Evolutionary conservation across 2,329 filamentous ascomycete genomes (phyloP).

Genomic region (Paecilomyces niveus): DNA sequence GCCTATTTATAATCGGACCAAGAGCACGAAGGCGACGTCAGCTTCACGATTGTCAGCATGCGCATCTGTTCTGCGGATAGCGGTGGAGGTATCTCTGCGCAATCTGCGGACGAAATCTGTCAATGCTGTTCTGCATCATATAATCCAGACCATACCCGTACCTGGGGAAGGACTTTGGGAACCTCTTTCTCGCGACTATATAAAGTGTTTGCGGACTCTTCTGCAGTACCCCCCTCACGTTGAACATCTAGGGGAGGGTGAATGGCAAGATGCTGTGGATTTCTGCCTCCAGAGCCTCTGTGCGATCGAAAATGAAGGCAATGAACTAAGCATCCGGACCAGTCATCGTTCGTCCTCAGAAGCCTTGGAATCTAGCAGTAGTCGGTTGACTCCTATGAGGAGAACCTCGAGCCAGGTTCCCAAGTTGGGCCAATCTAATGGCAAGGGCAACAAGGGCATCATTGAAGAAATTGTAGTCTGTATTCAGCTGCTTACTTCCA

Average conservation of each 20-base stretch:
- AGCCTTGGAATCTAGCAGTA: constrained; percentile 17
- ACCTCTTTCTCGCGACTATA: constrained; percentile 67
- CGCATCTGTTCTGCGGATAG: constrained; percentile 63
- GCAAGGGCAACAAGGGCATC: constrained; percentile 25
- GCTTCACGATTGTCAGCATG: constrained; percentile 58
- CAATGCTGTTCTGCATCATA: constrained; percentile 71
- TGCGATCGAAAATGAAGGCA: constrained; percentile 17
- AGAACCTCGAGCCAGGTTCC: constrained; percentile 18
- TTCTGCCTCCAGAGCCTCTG: constrained; percentile 63
- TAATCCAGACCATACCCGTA: constrained; percentile 64
- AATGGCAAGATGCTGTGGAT: constrained; percentile 62
- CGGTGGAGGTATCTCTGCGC: constrained; percentile 61
- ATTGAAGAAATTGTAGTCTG: constrained; percentile 57
- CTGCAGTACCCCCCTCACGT: constrained; percentile 68
- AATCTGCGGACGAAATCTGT: constrained; percentile 70
- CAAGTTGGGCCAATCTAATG: constrained; percentile 16
- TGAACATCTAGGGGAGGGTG: constrained; percentile 64
- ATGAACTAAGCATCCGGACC: constrained; percentile 22
- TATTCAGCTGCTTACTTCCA: constrained; percentile 56
- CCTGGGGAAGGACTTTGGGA: constrained; percentile 58
- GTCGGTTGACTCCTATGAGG: constrained; percentile 23
- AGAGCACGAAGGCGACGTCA: constrained; percentile 44
- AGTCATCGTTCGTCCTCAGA: constrained; percentile 19
- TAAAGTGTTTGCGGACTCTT: constrained; percentile 64
- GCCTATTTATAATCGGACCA: constrained; percentile 51